Evolutionary conservation across 495 filamentous ascomycete species (phyloP).

Genomic region (Talaromyces thailandensis): DNA sequence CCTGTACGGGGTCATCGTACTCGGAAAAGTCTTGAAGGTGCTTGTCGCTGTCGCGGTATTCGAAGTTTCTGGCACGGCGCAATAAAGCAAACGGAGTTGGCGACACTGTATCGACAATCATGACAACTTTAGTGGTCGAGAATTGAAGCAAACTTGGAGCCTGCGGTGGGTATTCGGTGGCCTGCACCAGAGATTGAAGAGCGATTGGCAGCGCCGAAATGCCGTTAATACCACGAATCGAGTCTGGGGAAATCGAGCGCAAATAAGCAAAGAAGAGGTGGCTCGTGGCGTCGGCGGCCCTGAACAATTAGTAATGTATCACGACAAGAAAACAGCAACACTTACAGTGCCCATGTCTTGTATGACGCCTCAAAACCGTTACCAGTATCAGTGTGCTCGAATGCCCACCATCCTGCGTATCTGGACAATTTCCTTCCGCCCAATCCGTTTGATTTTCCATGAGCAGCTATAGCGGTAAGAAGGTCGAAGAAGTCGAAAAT

Average conservation of each 20-base stretch:
- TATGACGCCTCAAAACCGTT: conserved; percentile 97
- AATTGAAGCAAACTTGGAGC: conserved; percentile 69
- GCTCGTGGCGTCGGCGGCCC: conserved; percentile 89
- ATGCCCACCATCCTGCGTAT: conserved; percentile 98
- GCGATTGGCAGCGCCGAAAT: conserved; percentile 84
- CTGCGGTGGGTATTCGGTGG: conserved; percentile 91
- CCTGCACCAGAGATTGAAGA: conserved; percentile 78
- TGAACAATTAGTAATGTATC: conserved; percentile 22
- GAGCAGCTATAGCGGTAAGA: conserved; percentile 68
- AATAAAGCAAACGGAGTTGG: conserved; percentile 89
- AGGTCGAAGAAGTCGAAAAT: conserved; percentile 97
- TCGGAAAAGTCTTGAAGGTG: conserved; percentile 75
- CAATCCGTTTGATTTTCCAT: conserved; percentile 88
- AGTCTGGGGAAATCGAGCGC: conserved; percentile 76
- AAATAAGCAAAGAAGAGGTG: conserved; percentile 98
- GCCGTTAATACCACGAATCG: conserved; percentile 54
- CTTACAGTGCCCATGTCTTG: conserved; percentile 66
- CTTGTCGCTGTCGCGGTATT: conserved; percentile 81
- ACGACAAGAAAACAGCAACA: not conserved
- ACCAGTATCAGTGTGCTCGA: conserved; percentile 75
- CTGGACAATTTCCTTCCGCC: conserved; percentile 90
- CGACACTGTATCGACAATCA: conserved; percentile 94
- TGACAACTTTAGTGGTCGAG: conserved; percentile 78
- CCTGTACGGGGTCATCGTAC: conserved; percentile 81
- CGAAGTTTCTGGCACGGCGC: conserved; percentile 86